Conservation (phyloP, 108 stramenopile species). For the Conticribra weissflogii region DNA sequence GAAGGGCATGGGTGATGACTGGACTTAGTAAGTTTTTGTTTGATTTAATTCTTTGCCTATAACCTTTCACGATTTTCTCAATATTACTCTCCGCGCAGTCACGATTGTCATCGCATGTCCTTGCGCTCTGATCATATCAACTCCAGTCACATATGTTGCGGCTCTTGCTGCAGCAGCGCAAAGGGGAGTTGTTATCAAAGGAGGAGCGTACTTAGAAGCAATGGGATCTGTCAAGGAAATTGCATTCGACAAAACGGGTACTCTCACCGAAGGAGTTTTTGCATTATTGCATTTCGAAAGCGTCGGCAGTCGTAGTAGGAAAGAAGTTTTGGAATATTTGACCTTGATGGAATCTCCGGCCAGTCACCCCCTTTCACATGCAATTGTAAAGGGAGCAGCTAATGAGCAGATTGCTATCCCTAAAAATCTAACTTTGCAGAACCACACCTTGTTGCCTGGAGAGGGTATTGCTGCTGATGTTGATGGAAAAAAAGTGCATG, state of each 20-base stretch:
- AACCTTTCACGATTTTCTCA: not conserved
- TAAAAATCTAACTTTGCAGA: conserved; percentile 29
- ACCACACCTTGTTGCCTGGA: conserved; percentile 66
- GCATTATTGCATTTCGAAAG: conserved; percentile 58
- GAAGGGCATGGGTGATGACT: no score
- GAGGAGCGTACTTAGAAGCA: conserved; percentile 76
- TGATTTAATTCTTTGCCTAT: not conserved
- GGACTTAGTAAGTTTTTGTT: not conserved
- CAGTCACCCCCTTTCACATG: conserved; percentile 74
- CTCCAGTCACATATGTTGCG: conserved; percentile 87
- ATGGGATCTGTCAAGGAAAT: conserved; percentile 61
- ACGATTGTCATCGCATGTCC: conserved; percentile 82
- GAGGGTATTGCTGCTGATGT: conserved; percentile 71
- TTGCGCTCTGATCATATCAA: conserved; percentile 87
- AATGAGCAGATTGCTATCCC: conserved; percentile 60
- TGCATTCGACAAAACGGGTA: conserved; percentile 85
- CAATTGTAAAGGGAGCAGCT: conserved; percentile 65
- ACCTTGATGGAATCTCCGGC: conserved; percentile 74
- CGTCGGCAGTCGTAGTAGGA: conserved; percentile 26
- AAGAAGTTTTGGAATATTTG: conserved; percentile 57
- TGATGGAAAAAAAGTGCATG: conserved; percentile 57
- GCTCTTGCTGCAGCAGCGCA: conserved; percentile 85
- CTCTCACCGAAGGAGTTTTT: conserved; percentile 77
- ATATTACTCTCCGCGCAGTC: no score
- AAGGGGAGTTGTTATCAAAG: conserved; percentile 82